Evolutionary conservation across 306 rosid genomes (phyloP).

Genomic region (Acacia melanoxylon): DNA sequence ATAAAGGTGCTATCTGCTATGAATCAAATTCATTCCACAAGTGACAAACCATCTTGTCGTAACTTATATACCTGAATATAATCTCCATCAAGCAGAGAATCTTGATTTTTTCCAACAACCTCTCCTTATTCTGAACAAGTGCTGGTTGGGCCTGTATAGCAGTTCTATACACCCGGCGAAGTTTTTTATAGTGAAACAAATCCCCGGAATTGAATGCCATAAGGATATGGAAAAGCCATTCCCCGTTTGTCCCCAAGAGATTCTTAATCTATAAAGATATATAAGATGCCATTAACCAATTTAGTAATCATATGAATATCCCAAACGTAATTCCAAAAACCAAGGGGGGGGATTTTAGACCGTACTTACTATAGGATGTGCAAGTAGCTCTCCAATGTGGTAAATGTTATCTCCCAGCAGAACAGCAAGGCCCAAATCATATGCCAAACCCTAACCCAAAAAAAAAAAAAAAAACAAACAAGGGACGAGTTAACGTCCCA

Average conservation of each 20-base stretch:
- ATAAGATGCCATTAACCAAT: constrained; percentile 15
- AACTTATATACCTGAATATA: constrained; percentile 75
- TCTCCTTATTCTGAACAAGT: constrained; percentile 82
- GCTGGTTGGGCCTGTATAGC: constrained; percentile 93
- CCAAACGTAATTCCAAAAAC: neutral
- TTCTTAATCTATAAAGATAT: constrained; percentile 64
- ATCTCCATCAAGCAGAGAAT: constrained; percentile 98
- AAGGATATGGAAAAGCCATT: constrained; percentile 95
- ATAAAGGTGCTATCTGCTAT: neutral
- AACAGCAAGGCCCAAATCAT: constrained; percentile 93
- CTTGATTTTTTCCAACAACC: constrained; percentile 84
- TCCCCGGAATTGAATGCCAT: constrained; percentile 95
- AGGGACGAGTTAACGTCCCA: neutral
- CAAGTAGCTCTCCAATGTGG: constrained; percentile 97
- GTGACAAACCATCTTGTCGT: constrained; percentile 1
- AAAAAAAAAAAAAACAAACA: constrained; percentile 24
- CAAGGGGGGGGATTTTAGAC: neutral
- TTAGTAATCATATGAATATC: neutral
- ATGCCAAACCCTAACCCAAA: constrained; percentile 79
- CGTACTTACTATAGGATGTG: constrained; percentile 90
- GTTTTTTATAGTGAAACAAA: constrained; percentile 82
- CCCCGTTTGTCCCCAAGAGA: constrained; percentile 82
- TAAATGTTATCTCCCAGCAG: constrained; percentile 94
- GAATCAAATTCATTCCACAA: neutral
- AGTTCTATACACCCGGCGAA: constrained; percentile 79